A percentile compares a stretch with the other conserved stretches of the same genome.
Conservation (phyloP, 2,329 filamentous ascomycete genomes). For the Bipolaris zeicola region DNA sequence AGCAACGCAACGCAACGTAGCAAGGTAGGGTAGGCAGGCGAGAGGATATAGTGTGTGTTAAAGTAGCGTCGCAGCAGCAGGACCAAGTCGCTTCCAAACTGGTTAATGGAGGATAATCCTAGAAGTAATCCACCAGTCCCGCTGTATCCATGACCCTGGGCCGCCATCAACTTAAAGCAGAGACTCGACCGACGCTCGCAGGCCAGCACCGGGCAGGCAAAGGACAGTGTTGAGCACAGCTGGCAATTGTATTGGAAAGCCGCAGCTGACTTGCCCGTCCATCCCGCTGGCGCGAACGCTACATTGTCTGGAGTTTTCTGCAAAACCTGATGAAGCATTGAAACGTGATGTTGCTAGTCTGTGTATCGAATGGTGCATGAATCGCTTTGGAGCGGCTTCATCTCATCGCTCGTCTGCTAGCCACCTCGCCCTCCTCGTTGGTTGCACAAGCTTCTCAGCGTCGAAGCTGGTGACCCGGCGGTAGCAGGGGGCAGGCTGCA, state of each 20-base stretch:
- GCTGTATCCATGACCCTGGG: slow-evolving; percentile 36
- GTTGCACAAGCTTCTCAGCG: slow-evolving; percentile 27
- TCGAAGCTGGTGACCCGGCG: slow-evolving; percentile 31
- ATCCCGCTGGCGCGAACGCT: slow-evolving; percentile 40
- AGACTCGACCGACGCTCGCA: slow-evolving; percentile 36
- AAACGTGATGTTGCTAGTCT: slow-evolving; percentile 30
- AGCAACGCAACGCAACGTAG: slow-evolving; percentile 33
- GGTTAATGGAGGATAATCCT: slow-evolving; percentile 37
- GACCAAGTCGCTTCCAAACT: slow-evolving; percentile 37
- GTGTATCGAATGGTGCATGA: slow-evolving; percentile 32
- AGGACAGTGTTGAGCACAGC: slow-evolving; percentile 36
- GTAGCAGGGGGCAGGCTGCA: slow-evolving; percentile 34
- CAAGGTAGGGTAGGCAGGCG: slow-evolving; percentile 31
- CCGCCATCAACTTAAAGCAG: slow-evolving; percentile 40
- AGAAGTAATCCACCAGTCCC: slow-evolving; percentile 31
- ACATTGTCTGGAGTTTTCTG: slow-evolving; percentile 34
- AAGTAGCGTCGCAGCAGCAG: slow-evolving; percentile 41
- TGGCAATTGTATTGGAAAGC: slow-evolving; percentile 26
- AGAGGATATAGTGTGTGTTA: slow-evolving; percentile 41
- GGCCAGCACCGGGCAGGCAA: slow-evolving; percentile 36
- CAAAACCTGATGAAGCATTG: slow-evolving; percentile 35
- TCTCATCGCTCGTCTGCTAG: slow-evolving; percentile 22
- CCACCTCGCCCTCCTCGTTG: slow-evolving; percentile 30
- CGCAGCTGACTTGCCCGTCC: slow-evolving; percentile 39
- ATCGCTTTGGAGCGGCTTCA: slow-evolving; percentile 30